Base-by-base conservation (phyloP, 2,329 filamentous ascomycete species). In the Pezicula radicicola region DNA sequence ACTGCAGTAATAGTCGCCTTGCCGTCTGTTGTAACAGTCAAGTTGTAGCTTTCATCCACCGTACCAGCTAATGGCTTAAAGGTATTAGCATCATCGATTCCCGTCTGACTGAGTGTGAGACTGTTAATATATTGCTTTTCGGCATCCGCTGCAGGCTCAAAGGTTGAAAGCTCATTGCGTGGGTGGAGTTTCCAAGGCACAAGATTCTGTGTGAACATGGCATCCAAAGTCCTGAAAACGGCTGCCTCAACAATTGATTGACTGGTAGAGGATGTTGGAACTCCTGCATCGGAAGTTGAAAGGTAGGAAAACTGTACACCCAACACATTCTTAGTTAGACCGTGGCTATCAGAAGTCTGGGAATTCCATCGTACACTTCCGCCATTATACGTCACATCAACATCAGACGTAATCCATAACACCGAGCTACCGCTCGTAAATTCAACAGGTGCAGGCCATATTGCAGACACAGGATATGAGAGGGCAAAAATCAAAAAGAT, bases 111-210 rank as follows among this genome's bases (percentile, higher is more conserved):
- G 57, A 94, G 83, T 16, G 72, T 67, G 43, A 94, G 75, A n/a
- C 72, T 75, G 41, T 70, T 77, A 61, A 94, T 75, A 58, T 72
- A 78, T 3, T 66, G 75, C 60, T 78, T 74, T 25, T 68, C 61
- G 19, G 66, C 62, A 28, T 64, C 55, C 7, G 72, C 66, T 8
- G 69, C 67, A 1, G 90, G 89, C 68, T 93, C 88, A 57, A 83
- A 87, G 39, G 80, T 63, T 50, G 79, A 77, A 30, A 77, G 68
- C 47, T 67, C 54, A 59, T 84, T 77, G 33, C 86, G 80, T 21
- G 80, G 76, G 56, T 87, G 79, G 50, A 94, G 80, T 71, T 86
- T 91, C 89, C 89, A 94, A 0, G 90, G 89, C 15, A 90, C 79
- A 55, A 92, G 84, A 60, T 81, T 83, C 53, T 85, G 73, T 25